Base-by-base conservation (phyloP, 768 basidiomycete genomes). In the Leccinellum albellum region DNA sequence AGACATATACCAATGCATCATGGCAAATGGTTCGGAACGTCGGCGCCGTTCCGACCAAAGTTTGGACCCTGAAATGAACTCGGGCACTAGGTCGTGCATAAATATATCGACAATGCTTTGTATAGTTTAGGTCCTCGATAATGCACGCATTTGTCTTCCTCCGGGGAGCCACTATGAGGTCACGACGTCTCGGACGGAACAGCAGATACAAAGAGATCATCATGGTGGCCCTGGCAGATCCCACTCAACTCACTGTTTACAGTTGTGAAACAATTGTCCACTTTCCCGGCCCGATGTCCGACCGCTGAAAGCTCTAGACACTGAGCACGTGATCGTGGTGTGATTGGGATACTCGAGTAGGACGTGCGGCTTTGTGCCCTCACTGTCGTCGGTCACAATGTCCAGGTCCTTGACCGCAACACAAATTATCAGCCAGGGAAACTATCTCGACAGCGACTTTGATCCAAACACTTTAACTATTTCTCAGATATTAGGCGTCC, bases 381-480 rank as follows among this genome's bases (percentile, higher is more conserved):
- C 21, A 37, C 63, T 51, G 48, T 60, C 62, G 64, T 61, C 57
- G 57, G 26, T 64, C 61, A 69, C 71, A 55, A 91, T 91, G 89
- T 89, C 89, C 66, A 70, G 85, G 60, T 69, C 70, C 14, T 73
- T 90, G 61, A 91, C 89, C n/a, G 78, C 91, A 28, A 79, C 88
- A 3, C 86, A 94, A 71, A 76, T 94, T 53, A 86, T 94, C 64
- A 77, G 71, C 21, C 73, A 79, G 31, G 92, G 89, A 66, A 83
- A 89, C 71, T 94, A 94, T 71, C 84, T 94, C 58, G 79, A 89
- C 58, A 81, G 83, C 10, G 84, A 87, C 66, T 94, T 92, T 54
- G 85, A 94, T 62, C 85, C 92, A 17, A 60, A 79, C 2, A 73
- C 80, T 2, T 80, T 94, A 53, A 94, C 91, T 1, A 83, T 93